Conservation (phyloP, 139 green algal genomes). For the Haematococcus lacustris region DNA sequence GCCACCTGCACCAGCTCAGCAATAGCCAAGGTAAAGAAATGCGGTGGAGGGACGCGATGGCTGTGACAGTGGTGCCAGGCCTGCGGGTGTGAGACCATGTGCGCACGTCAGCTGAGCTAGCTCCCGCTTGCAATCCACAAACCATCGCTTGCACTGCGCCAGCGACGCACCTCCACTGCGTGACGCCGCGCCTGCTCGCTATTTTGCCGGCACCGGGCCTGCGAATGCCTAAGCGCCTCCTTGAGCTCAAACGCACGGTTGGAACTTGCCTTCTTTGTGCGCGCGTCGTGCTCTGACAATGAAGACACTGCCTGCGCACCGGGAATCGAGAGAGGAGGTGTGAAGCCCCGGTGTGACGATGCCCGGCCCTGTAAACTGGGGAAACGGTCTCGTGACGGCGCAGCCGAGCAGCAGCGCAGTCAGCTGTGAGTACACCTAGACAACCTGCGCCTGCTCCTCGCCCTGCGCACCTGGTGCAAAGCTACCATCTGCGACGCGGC, state of each 20-base stretch:
- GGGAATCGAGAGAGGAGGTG: background rate
- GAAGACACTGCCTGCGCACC: background rate
- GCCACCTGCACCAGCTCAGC: too few relatives aligned
- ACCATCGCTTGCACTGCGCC: background rate
- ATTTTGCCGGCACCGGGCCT: background rate
- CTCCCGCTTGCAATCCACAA: background rate
- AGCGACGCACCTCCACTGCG: background rate
- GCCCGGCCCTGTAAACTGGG: background rate
- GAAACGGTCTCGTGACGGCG: background rate
- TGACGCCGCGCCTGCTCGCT: background rate
- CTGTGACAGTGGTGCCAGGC: background rate
- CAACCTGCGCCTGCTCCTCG: background rate
- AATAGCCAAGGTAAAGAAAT: too few relatives aligned
- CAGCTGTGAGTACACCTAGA: background rate
- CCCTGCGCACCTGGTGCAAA: background rate
- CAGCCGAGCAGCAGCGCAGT: background rate
- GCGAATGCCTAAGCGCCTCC: slow-evolving; percentile 16
- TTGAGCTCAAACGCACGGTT: slow-evolving; percentile 14
- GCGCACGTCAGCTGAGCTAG: background rate
- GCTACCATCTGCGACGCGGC: background rate
- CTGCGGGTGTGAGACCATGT: too few relatives aligned
- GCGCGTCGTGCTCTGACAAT: slow-evolving; percentile 23
- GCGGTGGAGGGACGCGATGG: background rate
- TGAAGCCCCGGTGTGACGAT: background rate
- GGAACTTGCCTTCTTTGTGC: slow-evolving; percentile 16